Percentiles rank a stretch among this genome's conserved stretches.
Evolutionary conservation across 225 moss, liverwort and hornwort genomes (phyloP).

Genomic region (Neckera pumila): DNA sequence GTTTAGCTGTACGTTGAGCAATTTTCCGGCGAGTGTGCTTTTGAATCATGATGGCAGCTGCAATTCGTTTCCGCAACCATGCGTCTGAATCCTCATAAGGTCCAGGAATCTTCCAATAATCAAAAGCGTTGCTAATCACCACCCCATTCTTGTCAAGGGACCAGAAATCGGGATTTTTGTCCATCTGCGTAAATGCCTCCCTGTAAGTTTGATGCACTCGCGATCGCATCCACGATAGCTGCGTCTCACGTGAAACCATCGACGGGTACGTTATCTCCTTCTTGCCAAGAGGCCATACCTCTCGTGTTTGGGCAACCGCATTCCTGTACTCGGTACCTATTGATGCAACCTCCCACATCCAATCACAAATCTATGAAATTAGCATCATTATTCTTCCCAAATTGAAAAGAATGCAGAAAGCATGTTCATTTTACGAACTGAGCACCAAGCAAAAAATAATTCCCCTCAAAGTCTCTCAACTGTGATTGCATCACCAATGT

Average conservation of each 20-base stretch:
- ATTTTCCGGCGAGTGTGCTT: constrained; percentile 66
- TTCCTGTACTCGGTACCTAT: constrained; percentile 19
- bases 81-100: constrained; percentile 73
- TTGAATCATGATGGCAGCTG: constrained; percentile 72
- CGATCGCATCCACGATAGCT: constrained; percentile 43
- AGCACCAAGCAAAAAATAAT: neutral
- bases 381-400: neutral
- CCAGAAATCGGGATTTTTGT: constrained; percentile 23
- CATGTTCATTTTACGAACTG: neutral
- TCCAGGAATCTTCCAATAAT: constrained; percentile 54
- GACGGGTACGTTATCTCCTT: constrained; percentile 8
- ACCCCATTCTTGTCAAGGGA: constrained; percentile 54
- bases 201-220: constrained; percentile 48
- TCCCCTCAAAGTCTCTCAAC: neutral
- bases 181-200: constrained; percentile 85
- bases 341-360: neutral
- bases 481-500: neutral
- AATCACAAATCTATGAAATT: neutral
- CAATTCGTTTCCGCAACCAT: constrained; percentile 52
- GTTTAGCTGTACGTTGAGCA: constrained; percentile 50
- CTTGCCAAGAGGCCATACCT: constrained; percentile 24
- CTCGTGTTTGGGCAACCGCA: constrained; percentile 29
- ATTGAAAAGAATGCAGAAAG: neutral
- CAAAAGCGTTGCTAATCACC: constrained; percentile 43
- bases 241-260: constrained; percentile 55